A percentile compares a stretch with the other conserved stretches of the same genome.
Evolutionary conservation across 2,329 filamentous ascomycete species (phyloP).

Genomic region (Alternaria rosae): DNA sequence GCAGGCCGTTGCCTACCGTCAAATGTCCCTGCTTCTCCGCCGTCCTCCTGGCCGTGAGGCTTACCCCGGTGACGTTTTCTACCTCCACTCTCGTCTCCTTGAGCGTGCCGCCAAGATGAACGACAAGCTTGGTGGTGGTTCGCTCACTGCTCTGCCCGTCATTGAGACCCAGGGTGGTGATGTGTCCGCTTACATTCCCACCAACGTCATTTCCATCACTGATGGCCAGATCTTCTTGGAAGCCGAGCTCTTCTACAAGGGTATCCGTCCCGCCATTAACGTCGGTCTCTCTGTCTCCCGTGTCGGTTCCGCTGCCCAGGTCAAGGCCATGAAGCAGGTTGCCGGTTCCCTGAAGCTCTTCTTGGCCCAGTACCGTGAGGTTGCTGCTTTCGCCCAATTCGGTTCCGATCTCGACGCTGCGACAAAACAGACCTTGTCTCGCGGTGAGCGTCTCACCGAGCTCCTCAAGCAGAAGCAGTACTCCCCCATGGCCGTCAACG

Average conservation of each 20-base stretch:
- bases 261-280: conserved; percentile 99
- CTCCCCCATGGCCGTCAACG: conserved; percentile 96
- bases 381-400: conserved; percentile 99
- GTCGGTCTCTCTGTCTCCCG: conserved; percentile 99
- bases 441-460: conserved; percentile 99
- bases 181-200: conserved; percentile 99
- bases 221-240: conserved; percentile 99
- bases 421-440: conserved; percentile 97
- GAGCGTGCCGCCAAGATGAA: conserved; percentile 99
- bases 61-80: conserved; percentile 81
- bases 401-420: conserved; percentile 99
- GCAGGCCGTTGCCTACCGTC: conserved; percentile 97
- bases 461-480: conserved; percentile 99
- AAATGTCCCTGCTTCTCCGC: conserved; percentile 98
- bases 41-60: conserved; percentile 97
- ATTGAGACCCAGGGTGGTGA: conserved; percentile 99
- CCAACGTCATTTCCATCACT: conserved; percentile 99
- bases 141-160: conserved; percentile 88
- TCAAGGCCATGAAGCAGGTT: conserved; percentile 99
- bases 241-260: conserved; percentile 99
- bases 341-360: conserved; percentile 99
- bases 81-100: conserved; percentile 76
- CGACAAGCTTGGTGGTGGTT: conserved; percentile 92
- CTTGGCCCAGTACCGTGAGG: conserved; percentile 99
- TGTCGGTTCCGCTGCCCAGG: conserved; percentile 99